A percentile compares a stretch with the other conserved stretches of the same genome.
These are phyloP conservation scores for Lachancea waltii DNA, from an alignment of 805 yeast species.

Conservation along the genomic window DNA sequence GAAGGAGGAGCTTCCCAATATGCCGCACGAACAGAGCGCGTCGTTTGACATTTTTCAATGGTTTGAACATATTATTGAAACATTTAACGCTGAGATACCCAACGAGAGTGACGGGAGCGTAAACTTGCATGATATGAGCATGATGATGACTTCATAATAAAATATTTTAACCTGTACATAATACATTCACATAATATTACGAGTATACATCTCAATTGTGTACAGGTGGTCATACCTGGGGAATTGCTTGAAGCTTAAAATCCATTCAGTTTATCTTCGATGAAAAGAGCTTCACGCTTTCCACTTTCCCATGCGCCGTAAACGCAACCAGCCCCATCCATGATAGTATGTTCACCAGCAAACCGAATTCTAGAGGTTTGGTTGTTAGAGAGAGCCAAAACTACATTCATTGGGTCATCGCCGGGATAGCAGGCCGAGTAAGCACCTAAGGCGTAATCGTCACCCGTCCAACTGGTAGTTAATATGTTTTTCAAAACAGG, in stretches of 20 bases:
- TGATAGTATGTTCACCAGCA: slow-evolving; percentile 86
- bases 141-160: slow-evolving; percentile 1
- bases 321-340: slow-evolving; percentile 87
- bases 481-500: slow-evolving; percentile 40
- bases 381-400: slow-evolving; percentile 56
- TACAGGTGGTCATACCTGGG: no score
- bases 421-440: slow-evolving; percentile 66
- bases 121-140: slow-evolving; percentile 3
- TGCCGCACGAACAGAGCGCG: slow-evolving; percentile 19
- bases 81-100: slow-evolving; percentile 16
- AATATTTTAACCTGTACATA: neutral
- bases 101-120: slow-evolving; percentile 6
- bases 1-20: slow-evolving; percentile 22
- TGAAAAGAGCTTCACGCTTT: slow-evolving; percentile 43
- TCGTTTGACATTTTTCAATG: slow-evolving; percentile 21
- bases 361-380: slow-evolving; percentile 53
- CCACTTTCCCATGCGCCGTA: slow-evolving; percentile 89
- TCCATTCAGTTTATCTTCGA: slow-evolving; percentile 19
- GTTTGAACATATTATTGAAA: slow-evolving; percentile 24
- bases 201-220: no score
- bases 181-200: no score
- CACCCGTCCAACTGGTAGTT: slow-evolving; percentile 70
- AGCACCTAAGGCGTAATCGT: slow-evolving; percentile 75
- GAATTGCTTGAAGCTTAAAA: no score
- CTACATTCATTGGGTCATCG: slow-evolving; percentile 60